phyloP scores from a whole-genome alignment of 768 basidiomycete genomes.

The Pluteus cervinus region DNA sequence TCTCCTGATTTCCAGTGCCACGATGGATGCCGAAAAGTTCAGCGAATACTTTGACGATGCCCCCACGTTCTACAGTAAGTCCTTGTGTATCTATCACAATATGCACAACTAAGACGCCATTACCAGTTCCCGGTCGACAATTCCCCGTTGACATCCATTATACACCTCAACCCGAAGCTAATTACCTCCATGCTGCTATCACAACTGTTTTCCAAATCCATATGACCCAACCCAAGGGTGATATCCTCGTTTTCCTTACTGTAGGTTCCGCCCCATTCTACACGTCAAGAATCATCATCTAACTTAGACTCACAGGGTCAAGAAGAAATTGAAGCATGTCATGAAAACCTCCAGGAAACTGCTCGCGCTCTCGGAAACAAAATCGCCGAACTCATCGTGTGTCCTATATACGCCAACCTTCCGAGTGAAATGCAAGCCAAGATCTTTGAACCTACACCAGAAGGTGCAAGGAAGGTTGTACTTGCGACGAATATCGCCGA shows the following conservation, averaged over 20 bases:
- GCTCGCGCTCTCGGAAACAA: slow-evolving; percentile 94
- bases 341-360: slow-evolving; percentile 95
- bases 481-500: slow-evolving; percentile 99
- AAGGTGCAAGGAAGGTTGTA: slow-evolving; percentile 94
- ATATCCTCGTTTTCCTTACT: slow-evolving; percentile 96
- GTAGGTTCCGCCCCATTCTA: slow-evolving; percentile 34
- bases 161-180: slow-evolving; percentile 98
- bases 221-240: slow-evolving; percentile 96
- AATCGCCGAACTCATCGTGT: slow-evolving; percentile 88
- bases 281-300: slow-evolving; percentile 3
- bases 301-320: slow-evolving; percentile 61
- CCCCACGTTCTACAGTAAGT: slow-evolving; percentile 86
- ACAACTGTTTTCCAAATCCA: slow-evolving; percentile 99
- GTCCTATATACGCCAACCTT: slow-evolving; percentile 98
- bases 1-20: slow-evolving; percentile 92
- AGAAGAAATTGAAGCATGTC: slow-evolving; percentile 97
- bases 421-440: slow-evolving; percentile 99
- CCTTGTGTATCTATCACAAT: background rate
- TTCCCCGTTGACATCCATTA: slow-evolving; percentile 99
- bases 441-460: slow-evolving; percentile 98
- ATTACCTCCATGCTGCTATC: slow-evolving; percentile 97
- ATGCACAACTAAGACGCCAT: slow-evolving; percentile 8
- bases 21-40: slow-evolving; percentile 97
- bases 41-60: slow-evolving; percentile 96
- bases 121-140: slow-evolving; percentile 86